Evolutionary conservation across 2,329 filamentous ascomycete genomes (phyloP), one percentile per base, ranked within the genome.

Genomic region (Aspergillus carbonarius): DNA sequence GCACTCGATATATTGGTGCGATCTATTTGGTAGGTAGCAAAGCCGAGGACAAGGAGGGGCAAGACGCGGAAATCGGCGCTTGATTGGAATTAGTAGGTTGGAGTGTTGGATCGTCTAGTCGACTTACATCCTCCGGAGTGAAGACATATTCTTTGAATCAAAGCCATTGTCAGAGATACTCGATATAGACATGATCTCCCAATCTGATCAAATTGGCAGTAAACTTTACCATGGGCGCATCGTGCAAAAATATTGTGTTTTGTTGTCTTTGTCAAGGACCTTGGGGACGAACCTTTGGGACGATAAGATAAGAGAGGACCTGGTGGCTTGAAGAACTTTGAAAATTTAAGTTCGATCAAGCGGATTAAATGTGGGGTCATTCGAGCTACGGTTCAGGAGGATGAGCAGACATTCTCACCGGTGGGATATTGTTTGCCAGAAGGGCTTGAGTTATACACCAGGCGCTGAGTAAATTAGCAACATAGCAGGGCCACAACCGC

Each of bases 1-100:
- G 81, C 81, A 60, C 79, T 82, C 15, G 78, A 79, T 7, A 83
- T 72, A 57, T 83, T 83, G 73, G 81, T 83, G 25, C 82, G 78
- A 59, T 84, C 82, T 0, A 83, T 68, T 64, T 83, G 81, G 60
- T 83, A 82, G 42, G 80, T 79, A 1, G 83, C 71, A 1, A 84
- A 71, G 0, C 80, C 81, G 1, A 83, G 70, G 39, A 81, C 76
- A 1, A 85, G 74, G 0, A 83, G 70, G 0, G 79, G 77, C 0
- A 84, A 72, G 2, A 84, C 79, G 0, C 76, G 76, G 7, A 69
- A 67, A 59, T 84, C 81, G 42, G 80, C 72, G 63, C 80, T 83
- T 83, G 23, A 1, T 44, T 13, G 23, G 1, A 10, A 17, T 25
- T 42, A 39, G 20, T 2, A 5, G 6, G 17, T 18, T 20, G 2